Base-by-base conservation (phyloP, 192 early-diverging fungal species). In the Thamnidium elegans region DNA sequence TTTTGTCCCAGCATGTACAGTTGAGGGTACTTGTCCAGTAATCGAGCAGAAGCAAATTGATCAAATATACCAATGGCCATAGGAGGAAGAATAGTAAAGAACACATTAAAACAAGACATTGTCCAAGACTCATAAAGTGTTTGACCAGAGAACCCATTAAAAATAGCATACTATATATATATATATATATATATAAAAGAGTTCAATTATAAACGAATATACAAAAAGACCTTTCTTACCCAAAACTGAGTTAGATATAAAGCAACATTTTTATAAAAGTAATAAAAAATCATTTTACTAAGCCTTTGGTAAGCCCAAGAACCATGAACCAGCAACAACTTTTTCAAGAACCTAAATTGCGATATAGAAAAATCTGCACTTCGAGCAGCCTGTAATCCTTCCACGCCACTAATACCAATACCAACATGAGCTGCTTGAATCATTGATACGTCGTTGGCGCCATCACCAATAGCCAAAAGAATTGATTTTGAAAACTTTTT, bases 371-470 rank as follows among this genome's bases (percentile, higher is more conserved):
- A 98, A 70, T 98, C 95, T 0, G 95, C 92, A 14, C 90, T 88
- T 20, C 94, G 86, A 0, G 94, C 94, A 0, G 95, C 95, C 71
- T 98, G 95, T 26, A 96, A 78, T 31, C 95, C 95, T 65, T 98
- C 95, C 74, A 92, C 87, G 17, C 95, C 95, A 59, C 84, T 89
- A 74, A 98, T 98, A 62, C 95, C 95, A 4, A 98, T 85, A 46
- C 95, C 95, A 9, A 96, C 94, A 65, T 96, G 94, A 3, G 94
- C 94, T 1, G 94, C 95, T 66, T 98, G 95, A 63, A 98, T 98
- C 95, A 98, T 98, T 34, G 87, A 88, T 4, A 98, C 93, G 71
- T 98, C 95, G 75, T 98, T 98, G 42, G 95, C 95, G 4, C 95
- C 95, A 72, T 98, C 95, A 44, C 95, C 95, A 74, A 98, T 98